Percentiles rank a stretch among this genome's conserved stretches.
These are phyloP conservation scores for Geotrichum aggregatum DNA, from an alignment of 1,139 yeast species.

Conservation along the genomic window DNA sequence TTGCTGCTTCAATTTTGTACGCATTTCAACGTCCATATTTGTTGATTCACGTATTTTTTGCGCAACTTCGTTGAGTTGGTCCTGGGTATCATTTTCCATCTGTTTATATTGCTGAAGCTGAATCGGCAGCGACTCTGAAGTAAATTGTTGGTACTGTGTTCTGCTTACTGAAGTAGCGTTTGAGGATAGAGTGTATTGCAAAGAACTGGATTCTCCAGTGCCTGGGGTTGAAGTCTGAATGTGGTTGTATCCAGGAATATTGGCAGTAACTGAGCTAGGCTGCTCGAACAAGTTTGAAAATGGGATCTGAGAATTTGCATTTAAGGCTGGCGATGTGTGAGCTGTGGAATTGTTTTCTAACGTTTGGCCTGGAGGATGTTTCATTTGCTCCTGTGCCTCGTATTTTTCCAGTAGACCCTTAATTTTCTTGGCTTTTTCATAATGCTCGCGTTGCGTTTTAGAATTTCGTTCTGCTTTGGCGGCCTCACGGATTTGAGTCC, in stretches of 20 bases:
- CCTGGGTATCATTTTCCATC: constrained; percentile 19
- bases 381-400: constrained; percentile 17
- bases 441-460: constrained; percentile 18
- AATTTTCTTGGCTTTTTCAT: constrained; percentile 19
- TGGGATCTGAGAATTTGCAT: background rate
- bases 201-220: constrained; percentile 8
- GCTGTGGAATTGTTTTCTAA: constrained; percentile 7
- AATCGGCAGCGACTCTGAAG: constrained; percentile 8
- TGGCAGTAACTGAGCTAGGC: background rate
- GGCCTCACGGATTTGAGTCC: constrained; percentile 19
- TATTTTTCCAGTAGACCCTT: constrained; percentile 20
- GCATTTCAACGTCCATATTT: constrained; percentile 25
- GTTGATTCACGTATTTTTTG: constrained; percentile 26
- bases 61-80: constrained; percentile 27
- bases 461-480: constrained; percentile 14
- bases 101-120: constrained; percentile 15
- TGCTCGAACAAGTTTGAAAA: background rate
- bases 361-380: background rate
- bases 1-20: constrained; percentile 27
- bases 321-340: background rate
- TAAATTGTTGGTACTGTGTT: background rate
- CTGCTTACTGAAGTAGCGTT: background rate
- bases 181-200: background rate
- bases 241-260: background rate
- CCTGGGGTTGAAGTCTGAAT: background rate